phyloP scores from a whole-genome alignment of 208 protist species.

The Leishmania lainsoni region DNA sequence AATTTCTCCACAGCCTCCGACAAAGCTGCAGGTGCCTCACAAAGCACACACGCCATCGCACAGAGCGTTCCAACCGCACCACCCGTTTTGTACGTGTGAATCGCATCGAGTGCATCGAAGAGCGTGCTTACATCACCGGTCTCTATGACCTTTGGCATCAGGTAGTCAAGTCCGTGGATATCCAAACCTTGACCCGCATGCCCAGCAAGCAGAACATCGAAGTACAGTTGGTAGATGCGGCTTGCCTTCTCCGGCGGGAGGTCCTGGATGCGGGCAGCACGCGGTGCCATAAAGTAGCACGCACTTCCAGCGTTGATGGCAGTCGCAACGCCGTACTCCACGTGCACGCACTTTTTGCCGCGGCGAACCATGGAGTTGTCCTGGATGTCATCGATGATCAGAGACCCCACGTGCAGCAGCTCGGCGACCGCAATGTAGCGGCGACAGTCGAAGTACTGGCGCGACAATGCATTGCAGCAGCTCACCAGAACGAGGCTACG shows the following conservation, averaged over 20 bases:
- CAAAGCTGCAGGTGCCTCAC: slow-evolving; percentile 30
- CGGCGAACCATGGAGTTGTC: slow-evolving; percentile 69
- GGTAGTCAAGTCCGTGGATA: slow-evolving; percentile 52
- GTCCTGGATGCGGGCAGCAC: slow-evolving; percentile 40
- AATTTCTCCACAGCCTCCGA: slow-evolving; percentile 44
- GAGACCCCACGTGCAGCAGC: slow-evolving; percentile 70
- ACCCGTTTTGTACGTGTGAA: slow-evolving; percentile 72
- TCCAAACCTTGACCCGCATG: slow-evolving; percentile 77
- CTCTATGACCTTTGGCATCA: slow-evolving; percentile 54
- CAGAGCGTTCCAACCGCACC: slow-evolving; percentile 41
- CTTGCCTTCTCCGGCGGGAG: slow-evolving; percentile 40
- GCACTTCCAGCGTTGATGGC: slow-evolving; percentile 74
- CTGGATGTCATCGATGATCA: slow-evolving; percentile 83
- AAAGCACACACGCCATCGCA: slow-evolving; percentile 53
- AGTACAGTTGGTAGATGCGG: slow-evolving; percentile 61
- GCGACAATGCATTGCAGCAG: slow-evolving; percentile 52
- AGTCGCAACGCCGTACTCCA: slow-evolving; percentile 48
- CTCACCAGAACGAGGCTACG: slow-evolving; percentile 61
- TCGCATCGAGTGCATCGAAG: slow-evolving; percentile 41
- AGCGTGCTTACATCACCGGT: slow-evolving; percentile 44
- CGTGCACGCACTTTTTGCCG: slow-evolving; percentile 55
- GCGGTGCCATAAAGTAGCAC: slow-evolving; percentile 72
- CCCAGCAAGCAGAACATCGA: slow-evolving; percentile 55
- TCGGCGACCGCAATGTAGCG: slow-evolving; percentile 61
- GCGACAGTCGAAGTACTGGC: slow-evolving; percentile 59